Conservation (phyloP, 2,329 filamentous ascomycete species). For the Neonectria faginata region DNA sequence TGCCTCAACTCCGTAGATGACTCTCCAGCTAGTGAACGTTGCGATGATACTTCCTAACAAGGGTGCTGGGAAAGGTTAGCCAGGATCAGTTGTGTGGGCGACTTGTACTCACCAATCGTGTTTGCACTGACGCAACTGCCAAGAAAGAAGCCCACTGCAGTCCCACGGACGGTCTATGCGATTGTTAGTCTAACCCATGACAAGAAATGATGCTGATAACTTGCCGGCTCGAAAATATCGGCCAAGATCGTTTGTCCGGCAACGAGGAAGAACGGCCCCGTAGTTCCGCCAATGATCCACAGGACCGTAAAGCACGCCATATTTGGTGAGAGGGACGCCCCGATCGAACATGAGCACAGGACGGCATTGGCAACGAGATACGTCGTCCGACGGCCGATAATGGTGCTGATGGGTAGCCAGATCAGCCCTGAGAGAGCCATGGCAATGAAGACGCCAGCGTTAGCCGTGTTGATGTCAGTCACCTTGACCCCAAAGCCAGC, state of each 20-base stretch:
- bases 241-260: constrained; percentile 44
- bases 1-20: constrained; percentile 44
- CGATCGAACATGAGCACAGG: constrained; percentile 40
- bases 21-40: constrained; percentile 45
- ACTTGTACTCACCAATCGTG: constrained; percentile 37
- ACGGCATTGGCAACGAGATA: constrained; percentile 43
- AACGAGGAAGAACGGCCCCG: constrained; percentile 43
- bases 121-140: constrained; percentile 44
- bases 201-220: not conserved
- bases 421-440: constrained; percentile 43
- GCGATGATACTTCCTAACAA: constrained; percentile 45
- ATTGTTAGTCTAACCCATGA: not conserved
- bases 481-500: constrained; percentile 23
- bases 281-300: constrained; percentile 43
- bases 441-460: constrained; percentile 42
- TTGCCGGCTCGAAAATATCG: constrained; percentile 44
- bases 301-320: constrained; percentile 37
- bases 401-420: constrained; percentile 43
- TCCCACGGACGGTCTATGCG: constrained; percentile 38
- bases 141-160: constrained; percentile 44
- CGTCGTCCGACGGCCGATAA: constrained; percentile 38
- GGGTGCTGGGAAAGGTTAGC: constrained; percentile 32
- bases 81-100: accelerated
- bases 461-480: constrained; percentile 39
- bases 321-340: constrained; percentile 38